Conservation (phyloP, 192 early-diverging fungal genomes). For the Coemansia pectinata region DNA sequence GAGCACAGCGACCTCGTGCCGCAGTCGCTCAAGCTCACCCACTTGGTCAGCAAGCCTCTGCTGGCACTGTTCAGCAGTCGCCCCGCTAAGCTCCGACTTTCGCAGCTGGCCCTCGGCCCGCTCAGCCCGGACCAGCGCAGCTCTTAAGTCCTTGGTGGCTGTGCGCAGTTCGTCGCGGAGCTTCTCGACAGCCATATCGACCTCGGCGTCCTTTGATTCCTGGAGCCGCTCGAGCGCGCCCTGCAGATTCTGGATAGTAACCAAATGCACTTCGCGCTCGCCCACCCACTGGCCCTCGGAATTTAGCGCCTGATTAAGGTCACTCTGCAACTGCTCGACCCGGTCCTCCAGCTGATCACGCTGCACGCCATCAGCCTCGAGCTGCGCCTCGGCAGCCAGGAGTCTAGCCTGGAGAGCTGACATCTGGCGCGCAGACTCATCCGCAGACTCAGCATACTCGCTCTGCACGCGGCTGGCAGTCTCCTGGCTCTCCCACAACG, state of each 20-base stretch:
- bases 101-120: conserved; percentile 29
- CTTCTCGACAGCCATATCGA: conserved; percentile 59
- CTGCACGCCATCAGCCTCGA: conserved; percentile 27
- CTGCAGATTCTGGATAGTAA: conserved; percentile 81
- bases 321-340: conserved; percentile 56
- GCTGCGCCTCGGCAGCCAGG: conserved; percentile 29
- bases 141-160: conserved; percentile 52
- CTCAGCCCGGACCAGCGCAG: conserved; percentile 60
- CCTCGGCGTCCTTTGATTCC: conserved; percentile 66
- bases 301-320: conserved; percentile 59
- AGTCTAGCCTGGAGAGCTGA: conserved; percentile 19
- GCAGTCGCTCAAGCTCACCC: conserved; percentile 58
- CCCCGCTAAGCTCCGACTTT: conserved; percentile 27
- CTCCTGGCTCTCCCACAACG: conserved; percentile 53
- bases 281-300: conserved; percentile 59
- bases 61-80: conserved; percentile 58
- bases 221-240: conserved; percentile 88
- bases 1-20: conserved; percentile 63
- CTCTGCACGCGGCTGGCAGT: conserved; percentile 21
- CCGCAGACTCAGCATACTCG: conserved; percentile 17
- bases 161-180: conserved; percentile 55
- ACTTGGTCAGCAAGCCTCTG: conserved; percentile 57
- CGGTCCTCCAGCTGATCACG: conserved; percentile 46
- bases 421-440: conserved; percentile 29
- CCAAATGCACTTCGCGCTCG: conserved; percentile 60